phyloP scores from a whole-genome alignment of 345 rosid species.

The Heritiera fomes region DNA sequence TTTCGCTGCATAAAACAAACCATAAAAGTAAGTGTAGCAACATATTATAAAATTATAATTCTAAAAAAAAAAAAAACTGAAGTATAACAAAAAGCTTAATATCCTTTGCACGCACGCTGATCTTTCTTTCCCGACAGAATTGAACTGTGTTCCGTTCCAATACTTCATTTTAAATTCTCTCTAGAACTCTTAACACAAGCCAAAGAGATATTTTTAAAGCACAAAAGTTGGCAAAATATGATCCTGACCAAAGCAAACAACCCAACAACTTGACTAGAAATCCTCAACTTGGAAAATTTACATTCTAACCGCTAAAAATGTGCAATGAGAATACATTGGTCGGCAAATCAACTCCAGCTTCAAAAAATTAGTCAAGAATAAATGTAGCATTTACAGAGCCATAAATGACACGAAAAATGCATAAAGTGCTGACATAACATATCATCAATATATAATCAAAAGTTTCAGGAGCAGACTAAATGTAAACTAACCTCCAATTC shows the following conservation, averaged over 20 bases:
- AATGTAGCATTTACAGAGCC: not conserved
- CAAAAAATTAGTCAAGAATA: not conserved
- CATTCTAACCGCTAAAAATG: not conserved
- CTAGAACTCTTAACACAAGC: too few relatives aligned
- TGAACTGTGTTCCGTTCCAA: not conserved
- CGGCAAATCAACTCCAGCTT: not conserved
- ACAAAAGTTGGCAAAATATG: not conserved
- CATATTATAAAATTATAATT: too few relatives aligned
- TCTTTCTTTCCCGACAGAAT: not conserved
- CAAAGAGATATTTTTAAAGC: not conserved
- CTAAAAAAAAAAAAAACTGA: too few relatives aligned
- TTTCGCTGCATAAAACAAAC: too few relatives aligned
- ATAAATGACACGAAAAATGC: not conserved
- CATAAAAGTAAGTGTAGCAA: too few relatives aligned
- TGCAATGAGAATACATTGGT: not conserved
- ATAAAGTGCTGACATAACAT: not conserved
- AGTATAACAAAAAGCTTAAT: not conserved
- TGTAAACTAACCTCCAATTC: not conserved
- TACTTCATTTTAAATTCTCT: not conserved
- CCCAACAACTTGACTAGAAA: not conserved
- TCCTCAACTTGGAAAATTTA: not conserved
- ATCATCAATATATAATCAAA: not conserved
- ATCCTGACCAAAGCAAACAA: not conserved
- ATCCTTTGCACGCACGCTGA: not conserved
- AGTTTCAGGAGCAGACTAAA: not conserved